Base-by-base conservation (phyloP, 495 filamentous ascomycete species). In the Neurospora pannonica region DNA sequence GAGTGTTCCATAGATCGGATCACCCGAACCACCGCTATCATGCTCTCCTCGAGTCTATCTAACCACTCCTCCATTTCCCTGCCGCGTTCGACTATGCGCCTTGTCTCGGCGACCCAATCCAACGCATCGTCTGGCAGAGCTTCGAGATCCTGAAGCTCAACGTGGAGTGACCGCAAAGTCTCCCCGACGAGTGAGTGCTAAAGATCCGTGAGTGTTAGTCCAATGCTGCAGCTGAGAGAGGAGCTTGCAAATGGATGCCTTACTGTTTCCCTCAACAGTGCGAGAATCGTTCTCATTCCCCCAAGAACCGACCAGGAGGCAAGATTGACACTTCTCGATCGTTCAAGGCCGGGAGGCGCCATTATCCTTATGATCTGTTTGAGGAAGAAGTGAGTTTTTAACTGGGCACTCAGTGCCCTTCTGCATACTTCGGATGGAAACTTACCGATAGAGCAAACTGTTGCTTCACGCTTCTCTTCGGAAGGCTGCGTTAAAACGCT, bases 31-130 rank as follows among this genome's bases (percentile, higher is more conserved):
- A 21, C 42, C 8, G 0, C 19, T 46, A 0, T n/a, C n/a, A 46
- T 21, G 3, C 10, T 13, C 9, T 0, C 4, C 4, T 1, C 10
- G 10, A 54, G n/a, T n/a, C n/a, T 24, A 5, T 24, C n/a, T 5
- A 48, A 10, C 2, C 1, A 1, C 19, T 46, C 1, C 3, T 46
- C n/a, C 9, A 46, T 0, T 46, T 2, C 2, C 4, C 8, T n/a
- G n/a, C 7, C n/a, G 1, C 0, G 0, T 21, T 21, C 9, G 2
- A 21, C 0, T 10, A 46, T 10, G 0, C 42, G 42, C 0, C 10
- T n/a, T 4, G 42, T 1, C 3, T 21, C 19, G 9, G 42, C 7
- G 6, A 9, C n/a, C 42, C n/a, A 46, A n/a, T 11, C 3, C 19
- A n/a, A 21, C n/a, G 4, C 17, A n/a, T 54, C 2, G 4, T 24